A percentile compares a stretch with the other conserved stretches of the same genome.
These are phyloP conservation scores for Circinella minor DNA, from an alignment of 371 early-diverging fungal species.

Conservation along the genomic window DNA sequence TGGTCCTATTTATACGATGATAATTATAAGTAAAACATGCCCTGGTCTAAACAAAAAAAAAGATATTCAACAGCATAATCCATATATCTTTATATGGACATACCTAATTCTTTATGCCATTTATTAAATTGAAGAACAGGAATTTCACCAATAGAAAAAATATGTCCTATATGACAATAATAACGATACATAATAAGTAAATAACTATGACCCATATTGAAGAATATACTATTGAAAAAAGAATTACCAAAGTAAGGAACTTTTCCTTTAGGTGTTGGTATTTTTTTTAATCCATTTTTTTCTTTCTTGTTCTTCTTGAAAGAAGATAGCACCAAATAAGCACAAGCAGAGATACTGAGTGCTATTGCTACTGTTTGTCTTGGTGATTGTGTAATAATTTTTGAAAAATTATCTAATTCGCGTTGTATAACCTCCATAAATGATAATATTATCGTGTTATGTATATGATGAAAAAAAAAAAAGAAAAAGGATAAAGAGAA, in stretches of 20 bases:
- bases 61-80: not conserved
- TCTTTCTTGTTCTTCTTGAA: not conserved
- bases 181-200: no score
- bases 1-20: conserved; percentile 10
- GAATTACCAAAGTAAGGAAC: no score
- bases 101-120: conserved; percentile 15
- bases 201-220: no score
- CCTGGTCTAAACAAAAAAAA: not conserved
- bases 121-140: conserved; percentile 9
- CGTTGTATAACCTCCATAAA: not conserved
- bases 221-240: no score
- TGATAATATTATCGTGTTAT: no score
- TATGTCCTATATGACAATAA: conserved; percentile 1
- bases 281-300: not conserved
- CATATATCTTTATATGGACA: not conserved
- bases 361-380: not conserved
- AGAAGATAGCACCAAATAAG: not conserved
- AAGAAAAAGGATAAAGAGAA: no score
- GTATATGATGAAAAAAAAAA: no score
- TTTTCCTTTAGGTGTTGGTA: no score
- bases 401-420: not conserved
- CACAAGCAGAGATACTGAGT: not conserved
- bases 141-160: conserved; percentile 8
- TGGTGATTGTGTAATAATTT: not conserved
- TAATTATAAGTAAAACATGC: not conserved